Evolutionary conservation across 305 asterid species (phyloP), one percentile per base, ranked within the genome.

Genomic region (Ajuga reptans): DNA sequence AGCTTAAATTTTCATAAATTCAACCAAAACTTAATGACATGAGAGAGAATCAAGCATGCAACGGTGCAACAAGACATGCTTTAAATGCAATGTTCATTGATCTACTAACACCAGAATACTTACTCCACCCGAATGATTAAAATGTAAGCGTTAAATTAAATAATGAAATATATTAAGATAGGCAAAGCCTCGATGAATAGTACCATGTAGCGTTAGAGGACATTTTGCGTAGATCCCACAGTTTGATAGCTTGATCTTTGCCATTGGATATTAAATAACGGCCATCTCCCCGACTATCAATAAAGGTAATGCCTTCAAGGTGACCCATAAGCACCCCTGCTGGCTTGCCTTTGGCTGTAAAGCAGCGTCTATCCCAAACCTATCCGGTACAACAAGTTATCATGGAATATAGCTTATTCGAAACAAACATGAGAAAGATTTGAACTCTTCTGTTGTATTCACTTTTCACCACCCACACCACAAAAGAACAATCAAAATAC

Each of bases 281-380:
- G 10, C 93, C 96, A 69, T 91, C 97, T 73, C 91, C 86, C 31
- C 95, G 95, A 69, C 82, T 84, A 50, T 91, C 96, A 18, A 91
- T 82, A 75, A 77, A 89, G 3, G 97, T 86, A 64, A 91, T 73
- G 62, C 97, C 97, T 78, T 89, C 95, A 3, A 91, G 79, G 78
- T 91, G 97, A 68, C 97, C 97, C 87, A 80, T 80, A 17, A 89
- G 81, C 75, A 84, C 79, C 51, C 97, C 96, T 0, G 85, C 93
- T 16, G 96, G 89, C 77, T 85, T 87, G 74, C 85, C 86, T 47
- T 72, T 81, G 69, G 84, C 78, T 66, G 79, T 68, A 59, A 84
- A 75, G 85, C 97, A 87, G 9, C 97, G 88, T 65, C 93, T 82
- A 74, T 91, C 95, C 97, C 97, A 91, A 54, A 91, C 93, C 96